Evolutionary conservation across 2,329 filamentous ascomycete species (phyloP).

Genomic region (Talaromyces rugulosus): DNA sequence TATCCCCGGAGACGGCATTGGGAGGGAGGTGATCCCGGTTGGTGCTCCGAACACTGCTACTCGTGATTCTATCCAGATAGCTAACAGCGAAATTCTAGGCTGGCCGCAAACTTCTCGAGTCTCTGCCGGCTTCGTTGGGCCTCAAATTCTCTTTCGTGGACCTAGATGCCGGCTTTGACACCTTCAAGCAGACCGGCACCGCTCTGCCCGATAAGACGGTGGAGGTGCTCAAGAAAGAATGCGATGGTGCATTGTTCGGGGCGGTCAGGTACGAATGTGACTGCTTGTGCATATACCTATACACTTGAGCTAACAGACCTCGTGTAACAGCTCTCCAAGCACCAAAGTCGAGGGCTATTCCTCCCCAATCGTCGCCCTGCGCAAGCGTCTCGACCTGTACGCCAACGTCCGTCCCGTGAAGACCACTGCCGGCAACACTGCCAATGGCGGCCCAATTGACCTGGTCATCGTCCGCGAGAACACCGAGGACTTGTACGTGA

Average conservation of each 20-base stretch:
- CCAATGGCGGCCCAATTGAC: slow-evolving; percentile 63
- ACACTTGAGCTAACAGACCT: background rate
- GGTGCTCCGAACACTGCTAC: slow-evolving; percentile 14
- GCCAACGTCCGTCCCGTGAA: slow-evolving; percentile 97
- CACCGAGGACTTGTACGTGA: slow-evolving; percentile 97
- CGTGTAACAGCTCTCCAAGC: slow-evolving; percentile 65
- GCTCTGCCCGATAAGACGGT: slow-evolving; percentile 90
- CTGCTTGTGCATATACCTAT: too few relatives aligned
- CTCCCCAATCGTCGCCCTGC: slow-evolving; percentile 90
- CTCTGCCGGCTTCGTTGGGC: slow-evolving; percentile 82
- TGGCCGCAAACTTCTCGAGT: slow-evolving; percentile 85
- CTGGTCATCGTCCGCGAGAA: slow-evolving; percentile 98
- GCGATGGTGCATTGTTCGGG: slow-evolving; percentile 93
- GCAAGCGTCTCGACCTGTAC: slow-evolving; percentile 91
- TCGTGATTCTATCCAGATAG: slow-evolving; percentile 12
- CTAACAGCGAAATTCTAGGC: slow-evolving; percentile 41
- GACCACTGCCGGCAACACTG: slow-evolving; percentile 55
- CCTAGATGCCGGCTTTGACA: slow-evolving; percentile 88
- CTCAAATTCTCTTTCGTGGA: slow-evolving; percentile 93
- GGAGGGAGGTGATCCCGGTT: slow-evolving; percentile 92
- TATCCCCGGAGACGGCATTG: slow-evolving; percentile 97
- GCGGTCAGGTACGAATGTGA: slow-evolving; percentile 63
- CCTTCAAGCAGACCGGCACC: slow-evolving; percentile 82
- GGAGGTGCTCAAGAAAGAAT: slow-evolving; percentile 80
- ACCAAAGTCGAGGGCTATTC: slow-evolving; percentile 92